Conservation (phyloP, 2,329 filamentous ascomycete genomes). For the Epichloe gansuensis region DNA sequence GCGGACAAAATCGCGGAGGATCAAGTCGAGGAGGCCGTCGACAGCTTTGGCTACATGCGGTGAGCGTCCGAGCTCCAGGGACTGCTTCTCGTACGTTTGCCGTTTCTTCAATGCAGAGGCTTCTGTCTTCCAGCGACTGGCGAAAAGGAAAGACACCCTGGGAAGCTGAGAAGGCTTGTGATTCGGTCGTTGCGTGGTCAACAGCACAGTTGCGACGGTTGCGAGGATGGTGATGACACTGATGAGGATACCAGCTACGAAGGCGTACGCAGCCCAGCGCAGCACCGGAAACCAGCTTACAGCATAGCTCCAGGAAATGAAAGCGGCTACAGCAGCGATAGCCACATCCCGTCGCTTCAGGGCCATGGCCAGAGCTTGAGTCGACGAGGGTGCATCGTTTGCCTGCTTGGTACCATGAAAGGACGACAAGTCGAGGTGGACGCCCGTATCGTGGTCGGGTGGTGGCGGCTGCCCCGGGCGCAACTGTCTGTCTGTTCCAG, state of each 20-base stretch:
- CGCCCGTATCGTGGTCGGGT: neutral
- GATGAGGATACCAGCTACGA: constrained; percentile 54
- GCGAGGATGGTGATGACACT: constrained; percentile 40
- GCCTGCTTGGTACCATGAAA: constrained; percentile 1
- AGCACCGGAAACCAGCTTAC: constrained; percentile 72
- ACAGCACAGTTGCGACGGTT: constrained; percentile 43
- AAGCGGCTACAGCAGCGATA: constrained; percentile 53
- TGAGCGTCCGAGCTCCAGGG: constrained; percentile 59
- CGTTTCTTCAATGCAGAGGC: constrained; percentile 50
- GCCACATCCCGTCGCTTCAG: constrained; percentile 61
- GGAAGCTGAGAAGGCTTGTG: constrained; percentile 28
- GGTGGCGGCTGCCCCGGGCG: neutral
- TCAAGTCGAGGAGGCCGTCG: constrained; percentile 63
- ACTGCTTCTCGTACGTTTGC: constrained; percentile 52
- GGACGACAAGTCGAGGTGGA: neutral
- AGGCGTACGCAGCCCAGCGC: constrained; percentile 76
- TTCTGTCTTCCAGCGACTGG: constrained; percentile 57
- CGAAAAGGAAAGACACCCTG: constrained; percentile 46
- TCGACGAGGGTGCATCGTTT: constrained; percentile 20
- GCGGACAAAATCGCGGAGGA: constrained; percentile 72
- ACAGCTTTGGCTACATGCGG: constrained; percentile 67
- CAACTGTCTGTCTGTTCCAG: too few species aligned
- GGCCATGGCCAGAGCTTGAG: constrained; percentile 41
- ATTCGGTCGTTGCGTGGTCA: constrained; percentile 36
- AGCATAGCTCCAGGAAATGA: constrained; percentile 79